Evolutionary conservation across 768 basidiomycete genomes (phyloP).

Genomic region (Rhodotorula kratochvilovae): DNA sequence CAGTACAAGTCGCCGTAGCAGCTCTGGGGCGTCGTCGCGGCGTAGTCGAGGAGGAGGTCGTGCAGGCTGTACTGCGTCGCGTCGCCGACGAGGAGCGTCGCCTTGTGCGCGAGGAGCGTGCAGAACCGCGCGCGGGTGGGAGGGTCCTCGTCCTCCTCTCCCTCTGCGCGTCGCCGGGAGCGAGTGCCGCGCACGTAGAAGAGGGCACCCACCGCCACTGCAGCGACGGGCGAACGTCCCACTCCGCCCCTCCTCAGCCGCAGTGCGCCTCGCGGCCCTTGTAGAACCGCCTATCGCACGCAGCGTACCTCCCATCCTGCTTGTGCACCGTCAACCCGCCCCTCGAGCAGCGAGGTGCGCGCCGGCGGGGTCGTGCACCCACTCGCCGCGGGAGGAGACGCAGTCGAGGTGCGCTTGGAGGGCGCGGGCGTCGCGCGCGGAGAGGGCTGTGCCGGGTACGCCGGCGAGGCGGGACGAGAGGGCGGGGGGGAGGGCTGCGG

Average conservation of each 20-base stretch:
- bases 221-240: constrained; percentile 41
- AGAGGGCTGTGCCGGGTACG: constrained; percentile 40
- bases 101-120: constrained; percentile 40
- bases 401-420: constrained; percentile 43
- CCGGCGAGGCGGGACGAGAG: constrained; percentile 14
- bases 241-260: background rate
- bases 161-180: background rate
- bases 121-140: constrained; percentile 31
- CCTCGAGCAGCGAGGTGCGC: background rate
- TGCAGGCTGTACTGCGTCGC: constrained; percentile 42
- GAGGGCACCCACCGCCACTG: constrained; percentile 41
- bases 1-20: constrained; percentile 45
- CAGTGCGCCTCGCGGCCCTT: constrained; percentile 4
- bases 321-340: constrained; percentile 41
- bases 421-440: background rate
- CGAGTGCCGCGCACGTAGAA: background rate
- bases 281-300: constrained; percentile 43
- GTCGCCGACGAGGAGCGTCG: constrained; percentile 42
- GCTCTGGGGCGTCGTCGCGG: constrained; percentile 31
- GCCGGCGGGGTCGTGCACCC: constrained; percentile 38
- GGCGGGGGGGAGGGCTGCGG: background rate
- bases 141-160: no score
- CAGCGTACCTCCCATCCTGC: constrained; percentile 32
- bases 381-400: constrained; percentile 18
- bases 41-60: constrained; percentile 43